Base-by-base conservation (phyloP, 805 yeast genomes). In the Hyphopichia homilentoma region DNA sequence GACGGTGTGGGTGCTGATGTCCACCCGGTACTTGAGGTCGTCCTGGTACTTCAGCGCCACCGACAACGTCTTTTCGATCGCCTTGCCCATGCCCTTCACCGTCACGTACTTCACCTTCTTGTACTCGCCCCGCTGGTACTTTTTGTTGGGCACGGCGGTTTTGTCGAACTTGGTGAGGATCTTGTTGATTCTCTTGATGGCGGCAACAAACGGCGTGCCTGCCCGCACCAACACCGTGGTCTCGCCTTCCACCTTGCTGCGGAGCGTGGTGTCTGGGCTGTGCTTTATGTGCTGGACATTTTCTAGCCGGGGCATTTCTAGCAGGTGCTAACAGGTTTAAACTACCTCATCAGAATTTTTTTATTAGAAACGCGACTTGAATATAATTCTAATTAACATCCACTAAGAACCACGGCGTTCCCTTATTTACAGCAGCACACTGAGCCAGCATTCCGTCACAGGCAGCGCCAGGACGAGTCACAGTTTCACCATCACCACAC, bases 11-110 rank as follows among this genome's bases (percentile, higher is more conserved):
- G 96, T 87, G 18, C 57, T 52, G 1, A 84, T 47, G 8, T 82
- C 86, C 6, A 84, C 75, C 36, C 50, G 62, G 48, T 71, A 62
- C 6, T 71, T 68, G 25, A 68, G 59, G 21, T 73, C 70, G 11
- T 59, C 61, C 44, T 74, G 73, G 48, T 79, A 82, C 46, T 77
- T 71, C 17, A 77, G 52, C 0, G 77, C 95, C 1, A 88, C 40
- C 9, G 79, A 63, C n/a, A 83, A 39, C 0, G 81, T 76, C 45
- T 74, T 81, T 30, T 72, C 78, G 7, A 83, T 75, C 7, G 89
- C 50, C 16, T 50, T 50, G 3, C 96, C 96, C 82, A 85, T 79
- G 0, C 94, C 96, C 34, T 75, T 57, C 3, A 88, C 70, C 0
- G 70, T 64, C 6, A 86, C 66, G 47, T 63, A 74, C 17, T 61